These are phyloP conservation scores for Uronychia binucleata DNA, from an alignment of 73 alveolate genomes.

Conservation along the genomic window DNA sequence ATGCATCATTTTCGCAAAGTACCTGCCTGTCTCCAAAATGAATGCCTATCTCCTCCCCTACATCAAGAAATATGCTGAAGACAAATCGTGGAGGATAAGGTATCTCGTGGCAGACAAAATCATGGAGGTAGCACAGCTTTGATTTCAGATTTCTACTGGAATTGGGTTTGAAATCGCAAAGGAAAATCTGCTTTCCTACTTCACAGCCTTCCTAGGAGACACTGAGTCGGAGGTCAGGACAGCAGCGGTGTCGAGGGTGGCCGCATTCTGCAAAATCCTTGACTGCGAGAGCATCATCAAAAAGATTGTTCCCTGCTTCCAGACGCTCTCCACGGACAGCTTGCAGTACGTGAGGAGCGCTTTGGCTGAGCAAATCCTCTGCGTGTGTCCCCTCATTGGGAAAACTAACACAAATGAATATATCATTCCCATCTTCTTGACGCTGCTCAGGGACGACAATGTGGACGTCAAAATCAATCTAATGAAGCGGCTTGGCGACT, in stretches of 20 bases:
- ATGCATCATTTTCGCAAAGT: conserved; percentile 48
- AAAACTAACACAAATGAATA: conserved; percentile 67
- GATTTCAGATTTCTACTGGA: neutral
- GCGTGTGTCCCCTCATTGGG: conserved; percentile 76
- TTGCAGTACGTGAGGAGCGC: conserved; percentile 67
- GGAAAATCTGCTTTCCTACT: conserved; percentile 43
- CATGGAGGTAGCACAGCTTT: conserved; percentile 22
- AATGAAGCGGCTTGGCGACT: conserved; percentile 68
- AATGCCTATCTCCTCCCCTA: conserved; percentile 54
- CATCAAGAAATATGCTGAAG: conserved; percentile 56
- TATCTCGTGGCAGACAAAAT: conserved; percentile 63
- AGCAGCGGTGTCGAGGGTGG: conserved; percentile 50
- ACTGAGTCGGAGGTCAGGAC: conserved; percentile 69
- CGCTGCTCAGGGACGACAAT: conserved; percentile 58
- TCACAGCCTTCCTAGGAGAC: conserved; percentile 41
- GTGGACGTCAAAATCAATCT: conserved; percentile 66
- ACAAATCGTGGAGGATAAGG: conserved; percentile 69
- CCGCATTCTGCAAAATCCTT: conserved; percentile 50
- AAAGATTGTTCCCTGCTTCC: conserved; percentile 59
- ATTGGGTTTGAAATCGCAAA: conserved; percentile 41
- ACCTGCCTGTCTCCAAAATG: conserved; percentile 29
- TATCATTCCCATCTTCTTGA: conserved; percentile 54
- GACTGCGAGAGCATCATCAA: conserved; percentile 51
- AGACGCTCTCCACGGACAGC: conserved; percentile 70
- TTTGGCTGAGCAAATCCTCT: conserved; percentile 68